Conservation (phyloP, 208 protist genomes). For the Novymonas esmeraldas region DNA sequence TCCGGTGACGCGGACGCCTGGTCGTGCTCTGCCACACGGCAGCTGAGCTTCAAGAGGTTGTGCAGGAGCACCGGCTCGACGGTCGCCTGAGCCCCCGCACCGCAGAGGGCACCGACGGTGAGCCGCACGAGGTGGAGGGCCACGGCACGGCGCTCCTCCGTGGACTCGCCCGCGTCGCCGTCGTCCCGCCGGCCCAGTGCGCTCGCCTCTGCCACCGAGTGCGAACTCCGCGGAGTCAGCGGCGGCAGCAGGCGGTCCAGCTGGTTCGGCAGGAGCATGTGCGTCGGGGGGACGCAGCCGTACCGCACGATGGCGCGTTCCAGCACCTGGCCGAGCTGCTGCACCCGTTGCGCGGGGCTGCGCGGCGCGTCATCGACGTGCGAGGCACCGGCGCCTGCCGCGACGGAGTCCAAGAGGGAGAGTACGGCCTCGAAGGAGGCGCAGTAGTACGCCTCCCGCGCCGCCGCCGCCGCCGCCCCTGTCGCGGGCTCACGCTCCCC, state of each 20-base stretch:
- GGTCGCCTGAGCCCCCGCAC: neutral
- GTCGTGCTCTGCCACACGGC: slow-evolving; percentile 45
- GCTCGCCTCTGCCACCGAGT: neutral
- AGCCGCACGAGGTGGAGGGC: slow-evolving; percentile 19
- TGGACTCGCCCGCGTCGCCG: neutral
- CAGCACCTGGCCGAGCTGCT: slow-evolving; percentile 9
- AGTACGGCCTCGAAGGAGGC: slow-evolving; percentile 31
- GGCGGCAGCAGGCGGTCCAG: slow-evolving; percentile 54
- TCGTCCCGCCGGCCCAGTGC: no score
- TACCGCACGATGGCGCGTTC: slow-evolving; percentile 20
- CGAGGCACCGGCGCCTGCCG: neutral
- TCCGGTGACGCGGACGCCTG: neutral
- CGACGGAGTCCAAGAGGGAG: slow-evolving; percentile 6
- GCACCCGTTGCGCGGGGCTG: slow-evolving; percentile 1
- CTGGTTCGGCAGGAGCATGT: slow-evolving; percentile 64
- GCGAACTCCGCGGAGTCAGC: neutral
- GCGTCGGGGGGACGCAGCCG: slow-evolving; percentile 37
- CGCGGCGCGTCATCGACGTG: neutral
- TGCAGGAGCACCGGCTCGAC: slow-evolving; percentile 43
- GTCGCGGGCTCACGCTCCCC: neutral
- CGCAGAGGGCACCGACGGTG: slow-evolving; percentile 7
- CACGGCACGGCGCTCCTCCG: slow-evolving; percentile 18
- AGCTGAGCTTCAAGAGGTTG: slow-evolving; percentile 54
- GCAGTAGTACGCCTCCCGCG: slow-evolving; percentile 23
- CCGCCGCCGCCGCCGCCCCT: neutral